These are phyloP conservation scores for Picea glauca DNA, from an alignment of 75 land plant genomes.

Conservation along the genomic window DNA sequence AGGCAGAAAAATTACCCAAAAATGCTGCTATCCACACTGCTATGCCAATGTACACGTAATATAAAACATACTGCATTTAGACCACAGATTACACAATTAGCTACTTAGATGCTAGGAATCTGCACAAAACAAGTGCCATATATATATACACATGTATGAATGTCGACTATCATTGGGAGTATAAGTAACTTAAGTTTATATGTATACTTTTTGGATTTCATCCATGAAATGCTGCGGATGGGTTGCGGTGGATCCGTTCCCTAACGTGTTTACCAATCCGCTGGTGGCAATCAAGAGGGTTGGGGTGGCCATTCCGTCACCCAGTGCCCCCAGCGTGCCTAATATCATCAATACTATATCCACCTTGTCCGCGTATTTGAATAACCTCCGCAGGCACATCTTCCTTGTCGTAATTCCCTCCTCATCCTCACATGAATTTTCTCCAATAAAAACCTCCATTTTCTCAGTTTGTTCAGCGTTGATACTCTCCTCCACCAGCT, in stretches of 20 bases:
- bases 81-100: background rate
- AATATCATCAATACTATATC: conserved; percentile 59
- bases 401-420: background rate
- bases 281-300: conserved; percentile 41
- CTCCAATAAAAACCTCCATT: too few relatives aligned
- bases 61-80: conserved; percentile 45
- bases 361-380: conserved; percentile 60
- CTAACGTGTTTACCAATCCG: conserved; percentile 62
- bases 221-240: conserved; percentile 37
- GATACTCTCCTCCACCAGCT: too few relatives aligned
- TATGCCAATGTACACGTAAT: conserved; percentile 65
- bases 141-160: background rate
- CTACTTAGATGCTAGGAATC: background rate
- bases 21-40: conserved; percentile 59
- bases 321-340: conserved; percentile 73
- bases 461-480: too few relatives aligned
- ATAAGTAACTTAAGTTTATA: background rate
- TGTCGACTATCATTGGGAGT: background rate
- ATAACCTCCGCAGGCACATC: conserved; percentile 14
- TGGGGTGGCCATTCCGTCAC: conserved; percentile 68
- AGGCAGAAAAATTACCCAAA: conserved; percentile 39
- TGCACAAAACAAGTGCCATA: background rate
- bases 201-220: conserved; percentile 44
- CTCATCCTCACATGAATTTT: too few relatives aligned
- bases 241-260: conserved; percentile 18